Evolutionary conservation across 2,329 filamentous ascomycete species (phyloP), one percentile per base, ranked within the genome.

Genomic region (Coniella lustricola): DNA sequence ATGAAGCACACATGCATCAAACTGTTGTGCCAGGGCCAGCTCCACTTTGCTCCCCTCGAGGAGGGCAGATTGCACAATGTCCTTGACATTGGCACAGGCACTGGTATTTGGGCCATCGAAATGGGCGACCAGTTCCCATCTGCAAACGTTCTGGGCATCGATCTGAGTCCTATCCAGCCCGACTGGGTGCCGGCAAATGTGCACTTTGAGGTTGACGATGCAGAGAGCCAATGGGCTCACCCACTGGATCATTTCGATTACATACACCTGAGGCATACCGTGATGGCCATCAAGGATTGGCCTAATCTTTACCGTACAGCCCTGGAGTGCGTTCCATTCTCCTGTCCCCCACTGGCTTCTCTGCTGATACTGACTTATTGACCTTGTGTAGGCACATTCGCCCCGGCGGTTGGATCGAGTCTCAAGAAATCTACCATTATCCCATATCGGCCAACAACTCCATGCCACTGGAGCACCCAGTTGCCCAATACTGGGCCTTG

Each of bases 131-230:
- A 60, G 18, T 70, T 66, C 46, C 68, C 68, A n/a, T 59, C 60
- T 33, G 63, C 70, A 5, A 64, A 62, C 38, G 64, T 72, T 2
- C 49, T 68, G 14, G 70, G 69, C 38, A 68, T 65, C 21, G 69
- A 74, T 44, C 53, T 73, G 16, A 71, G 69, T 3, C 69, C 72
- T 2, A 74, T 73, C 17, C 71, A 75, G 54, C 68, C 70, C 2
- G 62, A 61, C 32, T 70, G 66, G 62, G 69, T 82, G 12, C 81
- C 79, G 14, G 70, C 75, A 10, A 84, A 84, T 57, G 70, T 79
- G n/a, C 69, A 68, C 7, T 83, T 83, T 63, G 67, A 81, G 50
- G 71, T 85, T 9, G 81, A 84, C 56, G 80, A 84, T 57, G 73
- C 75, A 21, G 77, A 82, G 60, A 70, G 69, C 50, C 65, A 70